Evolutionary conservation across 148 eudicot species (phyloP), one percentile per base, ranked within the genome.

Genomic region (Pouteria glomerata): DNA sequence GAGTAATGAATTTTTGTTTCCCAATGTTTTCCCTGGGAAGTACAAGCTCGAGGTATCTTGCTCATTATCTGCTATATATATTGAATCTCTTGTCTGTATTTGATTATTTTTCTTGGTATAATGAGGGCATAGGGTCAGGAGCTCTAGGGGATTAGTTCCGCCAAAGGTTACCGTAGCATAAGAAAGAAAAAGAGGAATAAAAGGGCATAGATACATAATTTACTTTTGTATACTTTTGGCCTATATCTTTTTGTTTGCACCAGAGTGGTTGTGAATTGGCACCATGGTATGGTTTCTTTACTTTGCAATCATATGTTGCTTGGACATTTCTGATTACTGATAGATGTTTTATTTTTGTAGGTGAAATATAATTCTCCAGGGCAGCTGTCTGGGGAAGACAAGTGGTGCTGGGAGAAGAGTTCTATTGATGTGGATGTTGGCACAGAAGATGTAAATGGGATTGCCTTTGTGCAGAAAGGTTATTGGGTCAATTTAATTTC

Each of bases 361-460:
- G 97, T 87, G 70, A 91, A 92, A 82, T 87, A 83, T 73, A 75
- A 76, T 76, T 73, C 87, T 31, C 73, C 71, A 41, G 85, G 67
- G 71, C 57, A 83, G 35, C 24, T 45, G 15, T 31, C 66, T 11
- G 83, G 79, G 61, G 90, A 84, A 74, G 98, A 95, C 84, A 76
- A 68, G n/a, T 92, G 99, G 99, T 95, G 99, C 83, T 95, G 99
- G 99, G 89, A 90, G 75, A 78, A 85, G 85, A 87, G 74, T 61
- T 80, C 74, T 74, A 39, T 82, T 41, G 84, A 85, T 88, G 78
- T 95, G 39, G 84, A 86, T 79, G 90, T 92, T 75, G 94, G 89
- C 53, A 82, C 84, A 27, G 97, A 88, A 76, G 91, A 95, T 84
- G 81, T 90, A 37, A 76, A 89, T 67, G 94, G 86, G 69, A 77